Evolutionary conservation across 257 asterid genomes (phyloP).

Genomic region (Solanum lycopersicoides): DNA sequence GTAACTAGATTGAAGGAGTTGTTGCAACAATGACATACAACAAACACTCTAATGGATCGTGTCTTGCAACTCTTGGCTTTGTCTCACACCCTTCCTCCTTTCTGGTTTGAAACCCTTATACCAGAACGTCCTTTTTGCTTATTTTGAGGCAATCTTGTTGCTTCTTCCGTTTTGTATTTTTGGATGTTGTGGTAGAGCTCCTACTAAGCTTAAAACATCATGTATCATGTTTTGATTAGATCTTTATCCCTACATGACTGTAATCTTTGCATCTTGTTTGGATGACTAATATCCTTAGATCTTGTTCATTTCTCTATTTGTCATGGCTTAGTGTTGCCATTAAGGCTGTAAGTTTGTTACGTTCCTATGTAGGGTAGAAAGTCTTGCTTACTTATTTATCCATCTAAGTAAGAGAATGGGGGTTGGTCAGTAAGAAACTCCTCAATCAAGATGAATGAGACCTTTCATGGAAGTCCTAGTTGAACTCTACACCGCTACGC

Average conservation of each 20-base stretch:
- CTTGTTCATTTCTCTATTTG: too few relatives aligned
- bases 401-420: too few relatives aligned
- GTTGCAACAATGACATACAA: neutral
- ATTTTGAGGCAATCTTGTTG: neutral
- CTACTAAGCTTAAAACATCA: neutral
- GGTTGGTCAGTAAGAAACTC: too few relatives aligned
- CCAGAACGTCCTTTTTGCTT: neutral
- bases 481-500: too few relatives aligned
- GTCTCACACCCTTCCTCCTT: neutral
- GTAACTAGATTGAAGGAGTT: neutral
- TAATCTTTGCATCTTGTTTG: neutral
- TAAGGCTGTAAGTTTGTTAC: neutral
- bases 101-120: neutral
- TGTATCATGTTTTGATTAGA: neutral
- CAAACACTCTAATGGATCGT: neutral
- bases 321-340: neutral
- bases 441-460: too few relatives aligned
- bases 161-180: too few relatives aligned
- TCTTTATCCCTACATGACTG: neutral
- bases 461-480: too few relatives aligned
- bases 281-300: neutral
- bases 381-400: too few relatives aligned
- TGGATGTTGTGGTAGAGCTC: neutral
- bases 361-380: neutral
- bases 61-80: accelerated